Evolutionary conservation across 495 filamentous ascomycete genomes (phyloP).

Genomic region (Cudoniella acicularis): DNA sequence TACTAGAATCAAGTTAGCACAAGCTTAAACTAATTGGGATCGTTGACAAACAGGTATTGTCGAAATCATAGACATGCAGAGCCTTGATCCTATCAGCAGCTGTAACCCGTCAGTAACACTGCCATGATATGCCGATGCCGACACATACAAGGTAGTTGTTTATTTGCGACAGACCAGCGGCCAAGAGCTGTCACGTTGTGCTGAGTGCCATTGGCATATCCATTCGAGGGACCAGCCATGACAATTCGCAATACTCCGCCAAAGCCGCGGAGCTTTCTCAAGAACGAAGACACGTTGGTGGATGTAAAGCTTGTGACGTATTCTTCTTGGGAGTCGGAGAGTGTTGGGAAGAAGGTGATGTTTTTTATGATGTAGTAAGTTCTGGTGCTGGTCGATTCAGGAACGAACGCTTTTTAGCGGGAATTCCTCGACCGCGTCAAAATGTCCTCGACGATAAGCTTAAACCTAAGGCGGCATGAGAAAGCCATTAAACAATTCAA

Average conservation of each 20-base stretch:
- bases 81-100: slow-evolving; percentile 64
- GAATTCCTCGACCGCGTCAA: no score
- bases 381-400: no score
- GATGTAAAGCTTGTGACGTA: neutral
- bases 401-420: no score
- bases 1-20: slow-evolving; percentile 46
- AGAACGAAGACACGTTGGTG: slow-evolving; percentile 12
- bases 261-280: slow-evolving; percentile 11
- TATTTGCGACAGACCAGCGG: slow-evolving; percentile 75
- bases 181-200: slow-evolving; percentile 70
- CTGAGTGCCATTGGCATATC: slow-evolving; percentile 18
- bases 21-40: neutral
- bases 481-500: no score
- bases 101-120: slow-evolving; percentile 25
- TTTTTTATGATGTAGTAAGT: no score
- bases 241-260: slow-evolving; percentile 8
- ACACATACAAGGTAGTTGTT: slow-evolving; percentile 57
- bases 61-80: slow-evolving; percentile 97
- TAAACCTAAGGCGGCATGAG: no score
- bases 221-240: slow-evolving; percentile 15
- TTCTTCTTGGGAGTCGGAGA: neutral
- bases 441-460: no score
- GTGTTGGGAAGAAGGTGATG: neutral
- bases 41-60: slow-evolving; percentile 76
- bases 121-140: slow-evolving; percentile 12